Percentiles rank a stretch among this genome's conserved stretches.
phyloP scores from a whole-genome alignment of 2,329 filamentous ascomycete species.

The Talaromyces pinophilus region DNA sequence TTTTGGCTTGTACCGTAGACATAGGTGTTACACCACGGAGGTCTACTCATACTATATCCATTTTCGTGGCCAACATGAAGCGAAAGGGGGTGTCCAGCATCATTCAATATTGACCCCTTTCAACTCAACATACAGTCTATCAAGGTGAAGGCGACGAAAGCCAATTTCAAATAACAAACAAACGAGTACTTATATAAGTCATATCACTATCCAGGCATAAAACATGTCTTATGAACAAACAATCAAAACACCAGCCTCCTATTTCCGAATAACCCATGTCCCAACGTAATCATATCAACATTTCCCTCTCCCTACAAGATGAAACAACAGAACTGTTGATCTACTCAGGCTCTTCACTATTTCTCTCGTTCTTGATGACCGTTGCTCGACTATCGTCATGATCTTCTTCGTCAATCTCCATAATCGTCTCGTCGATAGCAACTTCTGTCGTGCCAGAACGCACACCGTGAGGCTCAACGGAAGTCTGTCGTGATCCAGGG shows the following conservation, averaged over 20 bases:
- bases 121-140: no score
- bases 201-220: not conserved
- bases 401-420: slow-evolving; percentile 24
- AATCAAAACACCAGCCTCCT: slow-evolving; percentile 3
- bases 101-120: no score
- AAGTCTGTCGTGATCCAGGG: slow-evolving; percentile 21
- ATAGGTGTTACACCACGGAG: no score
- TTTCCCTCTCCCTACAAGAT: not conserved
- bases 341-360: slow-evolving; percentile 20
- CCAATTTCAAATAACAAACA: no score
- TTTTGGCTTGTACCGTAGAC: no score
- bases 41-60: no score
- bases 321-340: not conserved
- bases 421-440: slow-evolving; percentile 22
- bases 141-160: no score
- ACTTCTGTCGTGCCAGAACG: slow-evolving; percentile 17
- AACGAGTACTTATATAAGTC: not conserved
- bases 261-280: not conserved
- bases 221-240: slow-evolving; percentile 6
- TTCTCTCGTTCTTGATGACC: slow-evolving; percentile 24
- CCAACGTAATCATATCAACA: not conserved
- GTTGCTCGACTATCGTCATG: slow-evolving; percentile 22
- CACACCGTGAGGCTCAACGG: slow-evolving; percentile 13
- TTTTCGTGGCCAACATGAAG: no score
- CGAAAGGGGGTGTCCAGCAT: no score